Evolutionary conservation across 768 basidiomycete species (phyloP), one percentile per base, ranked within the genome.

Genomic region (Trametopsis cervina): DNA sequence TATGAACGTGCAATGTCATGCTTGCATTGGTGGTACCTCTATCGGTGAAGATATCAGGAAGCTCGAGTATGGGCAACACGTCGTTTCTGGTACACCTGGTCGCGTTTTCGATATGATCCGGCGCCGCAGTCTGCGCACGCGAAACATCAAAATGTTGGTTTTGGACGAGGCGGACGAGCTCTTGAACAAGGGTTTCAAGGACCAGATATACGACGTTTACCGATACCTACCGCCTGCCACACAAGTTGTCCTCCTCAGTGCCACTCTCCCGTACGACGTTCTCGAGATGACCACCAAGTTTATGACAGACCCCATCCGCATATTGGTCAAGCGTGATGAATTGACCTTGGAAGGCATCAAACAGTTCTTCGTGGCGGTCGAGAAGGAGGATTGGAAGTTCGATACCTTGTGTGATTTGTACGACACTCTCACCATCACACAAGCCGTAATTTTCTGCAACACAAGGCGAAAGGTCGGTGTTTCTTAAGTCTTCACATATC

Each of bases 321-420:
- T 99, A 59, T 84, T 97, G 58, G 94, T 98, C 67, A 96, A 97
- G 76, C 91, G 93, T 85, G 94, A 97, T 62, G 95, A 99, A 69
- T 78, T 97, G 76, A 96, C 95, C 44, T 76, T 97, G 48, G 95
- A 99, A 61, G 88, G 88, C 7, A 93, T 94, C 71, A 93, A 93
- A 60, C 91, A 95, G 64, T 94, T 94, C 71, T 93, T 93, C 74
- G 90, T 99, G 43, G 95, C 94, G 40, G 95, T 99, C 47, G 95
- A 97, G 70, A 96, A 97, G 71, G 95, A 99, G 68, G 95, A 99
- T 63, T 97, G 94, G 94, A 99, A 99, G 65, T 94, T 96, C 62
- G 94, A 97, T 69, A 97, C 94, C 0, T 76, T 99, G 25, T 96
- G 89, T 63, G 95, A 96, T 70, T 71, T 99, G 41, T 98, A 96